Conservation (phyloP, 305 asterid genomes). For the Fraxinus platypoda region DNA sequence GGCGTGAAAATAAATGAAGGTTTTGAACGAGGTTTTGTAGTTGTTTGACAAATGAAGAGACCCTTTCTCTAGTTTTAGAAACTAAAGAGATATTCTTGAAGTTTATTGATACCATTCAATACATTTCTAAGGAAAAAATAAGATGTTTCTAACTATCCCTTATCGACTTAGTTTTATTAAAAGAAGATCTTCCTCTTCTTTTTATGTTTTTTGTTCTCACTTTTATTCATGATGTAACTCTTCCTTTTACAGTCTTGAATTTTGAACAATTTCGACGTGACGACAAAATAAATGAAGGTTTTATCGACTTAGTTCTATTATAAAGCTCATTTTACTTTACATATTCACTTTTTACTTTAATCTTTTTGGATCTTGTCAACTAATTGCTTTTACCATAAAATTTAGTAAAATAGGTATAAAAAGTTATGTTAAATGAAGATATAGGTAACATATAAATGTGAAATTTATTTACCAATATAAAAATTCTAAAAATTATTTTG, state of each 20-base stretch:
- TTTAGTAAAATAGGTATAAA: neutral
- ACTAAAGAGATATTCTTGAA: neutral
- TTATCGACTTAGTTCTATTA: neutral
- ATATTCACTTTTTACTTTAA: neutral
- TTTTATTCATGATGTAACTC: neutral
- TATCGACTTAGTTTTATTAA: neutral
- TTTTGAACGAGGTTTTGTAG: neutral
- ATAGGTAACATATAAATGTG: neutral
- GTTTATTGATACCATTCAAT: neutral
- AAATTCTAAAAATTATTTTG: neutral
- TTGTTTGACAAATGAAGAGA: neutral
- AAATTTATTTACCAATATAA: neutral
- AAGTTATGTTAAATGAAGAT: neutral
- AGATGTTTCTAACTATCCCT: neutral
- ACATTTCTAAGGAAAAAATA: neutral
- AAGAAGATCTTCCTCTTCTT: neutral
- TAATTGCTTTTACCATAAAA: neutral
- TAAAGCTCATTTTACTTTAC: neutral
- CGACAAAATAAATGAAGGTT: neutral
- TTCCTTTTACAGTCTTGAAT: neutral
- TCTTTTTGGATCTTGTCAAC: neutral
- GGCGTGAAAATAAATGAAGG: neutral
- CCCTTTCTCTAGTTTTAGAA: neutral
- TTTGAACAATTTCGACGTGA: neutral
- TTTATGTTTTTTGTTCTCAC: neutral